Evolutionary conservation across 179 eudicot genomes (phyloP).

Genomic region (Gypsophila paniculata): DNA sequence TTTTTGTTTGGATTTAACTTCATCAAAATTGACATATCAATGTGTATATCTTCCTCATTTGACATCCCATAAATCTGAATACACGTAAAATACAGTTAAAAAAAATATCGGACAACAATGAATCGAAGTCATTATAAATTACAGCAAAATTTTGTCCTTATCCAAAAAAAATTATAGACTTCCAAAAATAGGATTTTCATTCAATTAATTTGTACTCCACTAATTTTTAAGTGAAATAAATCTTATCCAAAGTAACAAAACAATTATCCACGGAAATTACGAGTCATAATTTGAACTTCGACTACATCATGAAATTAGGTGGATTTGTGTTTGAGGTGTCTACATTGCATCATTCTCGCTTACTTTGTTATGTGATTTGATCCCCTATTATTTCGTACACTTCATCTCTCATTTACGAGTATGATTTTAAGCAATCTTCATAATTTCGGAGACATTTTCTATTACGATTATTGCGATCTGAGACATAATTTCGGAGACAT

Average conservation of each 20-base stretch:
- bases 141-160: no score
- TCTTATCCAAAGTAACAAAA: conserved; percentile 1
- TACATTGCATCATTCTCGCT: neutral
- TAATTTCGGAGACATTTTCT: no score
- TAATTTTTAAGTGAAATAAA: neutral
- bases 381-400: neutral
- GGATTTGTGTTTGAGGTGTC: conserved; percentile 13
- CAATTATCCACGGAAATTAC: neutral
- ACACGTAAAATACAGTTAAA: neutral
- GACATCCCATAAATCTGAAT: neutral
- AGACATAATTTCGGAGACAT: no score
- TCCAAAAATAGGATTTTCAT: no score
- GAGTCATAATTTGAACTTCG: conserved; percentile 1
- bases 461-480: no score
- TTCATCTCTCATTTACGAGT: neutral
- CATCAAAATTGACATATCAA: no score
- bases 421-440: neutral
- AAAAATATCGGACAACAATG: no score
- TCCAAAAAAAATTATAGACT: no score
- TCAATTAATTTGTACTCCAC: neutral
- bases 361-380: neutral
- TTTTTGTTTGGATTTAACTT: no score
- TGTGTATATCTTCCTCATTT: neutral
- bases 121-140: no score
- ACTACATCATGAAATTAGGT: neutral